These are phyloP conservation scores for Talaromyces liani DNA, from an alignment of 495 filamentous ascomycete genomes.

Conservation along the genomic window DNA sequence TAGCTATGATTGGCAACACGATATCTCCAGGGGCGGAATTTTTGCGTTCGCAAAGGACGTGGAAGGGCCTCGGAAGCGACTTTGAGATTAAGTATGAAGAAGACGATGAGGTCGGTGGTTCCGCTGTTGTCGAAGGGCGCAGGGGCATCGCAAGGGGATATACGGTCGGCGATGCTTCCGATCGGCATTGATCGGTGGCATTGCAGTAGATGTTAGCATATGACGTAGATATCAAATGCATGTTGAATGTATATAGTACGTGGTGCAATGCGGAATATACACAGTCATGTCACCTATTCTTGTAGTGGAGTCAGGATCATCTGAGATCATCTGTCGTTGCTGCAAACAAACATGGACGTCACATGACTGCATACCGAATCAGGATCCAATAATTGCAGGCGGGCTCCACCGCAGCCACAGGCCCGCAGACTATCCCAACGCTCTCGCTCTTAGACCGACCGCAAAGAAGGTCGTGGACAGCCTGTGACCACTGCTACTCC, in stretches of 20 bases:
- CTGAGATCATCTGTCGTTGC: neutral
- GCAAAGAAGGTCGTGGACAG: neutral
- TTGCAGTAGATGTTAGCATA: conserved; percentile 5
- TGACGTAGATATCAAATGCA: neutral
- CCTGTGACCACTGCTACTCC: neutral
- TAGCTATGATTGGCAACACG: conserved; percentile 70
- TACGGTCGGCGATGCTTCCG: conserved; percentile 52
- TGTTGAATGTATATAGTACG: neutral
- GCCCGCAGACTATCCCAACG: neutral
- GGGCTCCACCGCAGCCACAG: neutral
- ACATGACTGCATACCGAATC: neutral
- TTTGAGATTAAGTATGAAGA: conserved; percentile 63
- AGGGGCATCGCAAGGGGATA: conserved; percentile 90
- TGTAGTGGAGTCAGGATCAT: neutral
- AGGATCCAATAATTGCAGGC: neutral
- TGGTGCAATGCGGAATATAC: neutral
- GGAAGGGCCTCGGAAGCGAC: conserved; percentile 89
- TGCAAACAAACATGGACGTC: neutral
- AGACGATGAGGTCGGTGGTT: conserved; percentile 40
- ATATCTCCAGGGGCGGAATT: conserved; percentile 89
- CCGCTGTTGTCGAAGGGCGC: conserved; percentile 70
- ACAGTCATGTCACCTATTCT: neutral
- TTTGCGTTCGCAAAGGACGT: conserved; percentile 72
- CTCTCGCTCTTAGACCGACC: neutral
- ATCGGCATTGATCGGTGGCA: conserved; percentile 23